Evolutionary conservation across 2,329 filamentous ascomycete species (phyloP), one percentile per base, ranked within the genome.

Genomic region (Zymoseptoria brevis): DNA sequence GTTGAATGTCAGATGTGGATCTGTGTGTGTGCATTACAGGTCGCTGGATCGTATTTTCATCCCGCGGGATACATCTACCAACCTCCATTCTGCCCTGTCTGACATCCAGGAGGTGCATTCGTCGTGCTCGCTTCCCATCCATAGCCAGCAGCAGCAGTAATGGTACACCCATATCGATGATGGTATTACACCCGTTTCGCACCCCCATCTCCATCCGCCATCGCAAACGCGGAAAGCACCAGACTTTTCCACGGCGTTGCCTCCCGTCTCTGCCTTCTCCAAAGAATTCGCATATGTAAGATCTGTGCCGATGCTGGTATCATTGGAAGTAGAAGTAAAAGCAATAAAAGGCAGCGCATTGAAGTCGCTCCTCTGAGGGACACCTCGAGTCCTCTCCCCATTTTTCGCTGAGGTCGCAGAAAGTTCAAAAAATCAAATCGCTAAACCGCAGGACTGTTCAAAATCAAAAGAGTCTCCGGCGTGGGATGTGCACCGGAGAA

Each of bases 261-360:
- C 13, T 45, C 3, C 26, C 35, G 4, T 45, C 35, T 16, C 11
- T 45, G 9, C 35, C 35, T 16, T 45, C 35, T n/a, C 35, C 13
- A 45, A n/a, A 45, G 13, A n/a, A 13, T 13, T 45, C 16, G 35
- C 35, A n/a, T 45, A 45, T 45, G 35, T 45, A 45, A 58, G 56
- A 61, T 50, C 19, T 52, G 48, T 66, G 65, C 65, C 63, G 59
- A 67, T 66, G 63, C 63, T 67, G 65, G 65, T 67, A 66, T 66
- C 64, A 61, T 65, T 55, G 50, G 54, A 62, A 56, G 53, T 48
- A 35, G 49, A 57, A 62, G 60, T 57, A 55, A 54, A 56, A 54
- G 22, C 56, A 49, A 16, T 13, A 22, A 54, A 57, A 60, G 53
- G 35, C 35, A 45, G 35, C 35, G 35, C 13, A 45, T n/a, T n/a